These are phyloP conservation scores for Aureobasidium sp. DNA, from an alignment of 2,329 filamentous ascomycete genomes.

Conservation along the genomic window DNA sequence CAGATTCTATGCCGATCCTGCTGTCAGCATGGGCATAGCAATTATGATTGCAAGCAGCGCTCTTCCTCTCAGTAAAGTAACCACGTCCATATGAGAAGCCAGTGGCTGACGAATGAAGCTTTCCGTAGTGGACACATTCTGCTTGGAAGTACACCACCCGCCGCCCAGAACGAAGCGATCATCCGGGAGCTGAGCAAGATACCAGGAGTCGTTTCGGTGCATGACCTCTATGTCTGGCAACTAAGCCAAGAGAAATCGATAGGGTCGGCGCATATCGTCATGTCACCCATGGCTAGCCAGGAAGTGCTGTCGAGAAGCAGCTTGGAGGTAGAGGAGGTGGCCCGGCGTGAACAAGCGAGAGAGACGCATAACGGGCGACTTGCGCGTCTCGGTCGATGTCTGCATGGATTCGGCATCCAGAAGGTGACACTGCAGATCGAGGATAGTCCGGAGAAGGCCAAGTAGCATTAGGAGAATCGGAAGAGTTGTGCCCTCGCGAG, in stretches of 20 bases:
- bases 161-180: constrained; percentile 55
- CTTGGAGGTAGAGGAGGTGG: neutral
- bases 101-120: constrained; percentile 35
- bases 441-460: neutral
- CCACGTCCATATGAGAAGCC: constrained; percentile 28
- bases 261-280: constrained; percentile 62
- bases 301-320: neutral
- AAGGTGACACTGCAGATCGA: constrained; percentile 11
- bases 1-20: constrained; percentile 67
- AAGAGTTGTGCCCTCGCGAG: neutral
- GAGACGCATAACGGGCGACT: constrained; percentile 9
- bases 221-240: constrained; percentile 69
- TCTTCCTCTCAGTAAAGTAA: constrained; percentile 7
- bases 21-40: constrained; percentile 60
- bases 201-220: constrained; percentile 58
- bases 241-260: constrained; percentile 63
- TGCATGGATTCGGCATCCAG: constrained; percentile 11
- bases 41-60: constrained; percentile 52
- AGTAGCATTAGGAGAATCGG: neutral
- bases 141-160: constrained; percentile 57
- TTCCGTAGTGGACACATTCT: constrained; percentile 58
- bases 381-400: neutral
- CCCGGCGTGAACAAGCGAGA: neutral
- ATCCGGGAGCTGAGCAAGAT: constrained; percentile 64
- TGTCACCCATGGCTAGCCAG: constrained; percentile 33